phyloP scores from a whole-genome alignment of 2,329 filamentous ascomycete genomes.

The Aspergillus costaricaensis region DNA sequence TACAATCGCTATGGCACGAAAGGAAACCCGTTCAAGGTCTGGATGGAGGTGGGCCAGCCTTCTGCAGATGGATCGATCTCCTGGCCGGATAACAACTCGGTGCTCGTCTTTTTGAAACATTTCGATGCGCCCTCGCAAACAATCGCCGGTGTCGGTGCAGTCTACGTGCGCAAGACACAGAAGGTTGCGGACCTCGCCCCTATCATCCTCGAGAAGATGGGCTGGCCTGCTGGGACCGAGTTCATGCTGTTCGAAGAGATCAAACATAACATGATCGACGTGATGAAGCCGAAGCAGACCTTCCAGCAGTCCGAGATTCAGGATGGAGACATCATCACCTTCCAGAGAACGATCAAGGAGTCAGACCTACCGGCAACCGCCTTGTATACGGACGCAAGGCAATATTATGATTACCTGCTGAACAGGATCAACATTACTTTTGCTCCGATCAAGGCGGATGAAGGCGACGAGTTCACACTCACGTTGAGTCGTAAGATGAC shows the following conservation, averaged over 20 bases:
- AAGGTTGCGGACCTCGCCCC: conserved; percentile 83
- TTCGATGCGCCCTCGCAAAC: conserved; percentile 79
- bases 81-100: conserved; percentile 64
- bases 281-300: conserved; percentile 86
- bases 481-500: conserved; percentile 83
- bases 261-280: conserved; percentile 96
- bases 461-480: conserved; percentile 70
- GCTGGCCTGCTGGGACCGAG: conserved; percentile 75
- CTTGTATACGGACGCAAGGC: conserved; percentile 67
- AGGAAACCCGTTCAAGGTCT: conserved; percentile 71
- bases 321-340: conserved; percentile 95
- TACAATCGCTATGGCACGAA: conserved; percentile 68
- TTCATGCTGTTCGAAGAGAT: conserved; percentile 91
- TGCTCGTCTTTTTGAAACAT: conserved; percentile 89
- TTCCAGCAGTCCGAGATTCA: conserved; percentile 91
- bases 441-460: conserved; percentile 58
- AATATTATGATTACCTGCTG: conserved; percentile 91
- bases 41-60: conserved; percentile 77
- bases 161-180: conserved; percentile 85
- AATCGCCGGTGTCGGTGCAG: conserved; percentile 74
- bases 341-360: conserved; percentile 67
- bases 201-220: conserved; percentile 77
- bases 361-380: conserved; percentile 45
- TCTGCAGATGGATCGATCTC: conserved; percentile 69
- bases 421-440: conserved; percentile 82